Base-by-base conservation (phyloP, 768 basidiomycete species). In the Termitomyces sp. region DNA sequence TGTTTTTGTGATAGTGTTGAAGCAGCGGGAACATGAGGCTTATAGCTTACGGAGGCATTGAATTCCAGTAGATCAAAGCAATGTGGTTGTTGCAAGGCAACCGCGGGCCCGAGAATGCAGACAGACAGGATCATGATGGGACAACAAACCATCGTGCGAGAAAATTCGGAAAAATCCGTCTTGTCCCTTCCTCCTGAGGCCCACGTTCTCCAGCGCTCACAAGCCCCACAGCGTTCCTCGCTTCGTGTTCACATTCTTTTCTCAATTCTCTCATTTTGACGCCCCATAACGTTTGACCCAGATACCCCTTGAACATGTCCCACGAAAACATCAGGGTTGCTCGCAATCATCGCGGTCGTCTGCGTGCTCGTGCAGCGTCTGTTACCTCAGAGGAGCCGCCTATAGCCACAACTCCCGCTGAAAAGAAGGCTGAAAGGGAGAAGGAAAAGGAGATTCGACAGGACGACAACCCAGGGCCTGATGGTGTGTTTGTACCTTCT, bases 221-320 rank as follows among this genome's bases (percentile, higher is more conserved):
- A 36, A 50, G 22, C 33, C 43, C 34, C 45, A 14, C 32, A 22
- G 33, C 47, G 36, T 40, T 47, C 24, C 16, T 7, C 27, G 34
- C 39, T 45, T 36, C 45, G 44, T 52, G 56, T 40, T 40, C 58
- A 55, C 62, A 37, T 60, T 63, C 62, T 42, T 63, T 63, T 55
- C 13, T 33, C 10, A 34, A 16, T 39, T 26, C 58, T 27, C 44
- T 63, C 56, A 9, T 60, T 62, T 57, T 52, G 43, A 60, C 61
- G 57, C 55, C 60, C 43, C 7, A 8, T 52, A 39, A 52, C 51
- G 51, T 22, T 14, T 7, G 14, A n/a, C 26, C 10, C 33, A 45
- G 43, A 55, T 55, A 61, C 37, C 48, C 50, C 24, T 30, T 46
- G 37, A 18, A 40, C 33, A 63, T 62, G 61, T 33, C 37, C 20